phyloP scores from a whole-genome alignment of 2,329 filamentous ascomycete species.

The Beauveria pseudobassiana region DNA sequence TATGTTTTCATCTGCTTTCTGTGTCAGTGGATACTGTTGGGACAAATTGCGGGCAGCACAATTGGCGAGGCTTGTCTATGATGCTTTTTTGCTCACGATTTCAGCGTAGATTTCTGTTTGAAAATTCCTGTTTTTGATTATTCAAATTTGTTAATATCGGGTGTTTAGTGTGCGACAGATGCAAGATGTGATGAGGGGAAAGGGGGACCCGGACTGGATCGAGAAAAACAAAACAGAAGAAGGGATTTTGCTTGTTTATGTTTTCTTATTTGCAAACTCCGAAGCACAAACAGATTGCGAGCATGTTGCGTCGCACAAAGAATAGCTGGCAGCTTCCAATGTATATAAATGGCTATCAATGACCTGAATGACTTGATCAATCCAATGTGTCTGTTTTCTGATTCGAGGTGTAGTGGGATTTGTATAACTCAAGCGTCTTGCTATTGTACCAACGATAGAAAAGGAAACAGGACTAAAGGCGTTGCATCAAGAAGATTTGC shows the following conservation, averaged over 20 bases:
- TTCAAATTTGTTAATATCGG: not conserved
- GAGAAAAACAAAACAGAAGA: not conserved
- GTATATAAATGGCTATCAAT: not conserved
- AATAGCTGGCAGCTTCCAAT: not conserved
- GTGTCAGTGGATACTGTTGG: not conserved
- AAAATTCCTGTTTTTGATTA: not conserved
- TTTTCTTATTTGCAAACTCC: not conserved
- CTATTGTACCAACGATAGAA: not conserved
- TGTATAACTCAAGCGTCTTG: not conserved
- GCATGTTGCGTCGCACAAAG: not conserved
- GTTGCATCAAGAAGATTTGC: not conserved
- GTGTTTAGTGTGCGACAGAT: not conserved
- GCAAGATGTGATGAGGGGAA: too few relatives aligned
- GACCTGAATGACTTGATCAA: not conserved
- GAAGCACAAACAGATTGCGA: constrained; percentile 2
- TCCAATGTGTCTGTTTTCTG: not conserved
- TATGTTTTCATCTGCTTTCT: not conserved
- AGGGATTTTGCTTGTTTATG: not conserved
- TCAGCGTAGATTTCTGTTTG: constrained; percentile 2
- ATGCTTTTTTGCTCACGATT: not conserved
- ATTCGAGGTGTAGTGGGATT: too few relatives aligned
- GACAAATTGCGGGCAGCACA: not conserved
- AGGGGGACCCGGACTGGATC: not conserved
- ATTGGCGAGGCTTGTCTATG: not conserved
- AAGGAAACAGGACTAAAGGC: not conserved